Evolutionary conservation across 139 green algal species (phyloP), one percentile per base, ranked within the genome.

Genomic region (Marvania coccoides): DNA sequence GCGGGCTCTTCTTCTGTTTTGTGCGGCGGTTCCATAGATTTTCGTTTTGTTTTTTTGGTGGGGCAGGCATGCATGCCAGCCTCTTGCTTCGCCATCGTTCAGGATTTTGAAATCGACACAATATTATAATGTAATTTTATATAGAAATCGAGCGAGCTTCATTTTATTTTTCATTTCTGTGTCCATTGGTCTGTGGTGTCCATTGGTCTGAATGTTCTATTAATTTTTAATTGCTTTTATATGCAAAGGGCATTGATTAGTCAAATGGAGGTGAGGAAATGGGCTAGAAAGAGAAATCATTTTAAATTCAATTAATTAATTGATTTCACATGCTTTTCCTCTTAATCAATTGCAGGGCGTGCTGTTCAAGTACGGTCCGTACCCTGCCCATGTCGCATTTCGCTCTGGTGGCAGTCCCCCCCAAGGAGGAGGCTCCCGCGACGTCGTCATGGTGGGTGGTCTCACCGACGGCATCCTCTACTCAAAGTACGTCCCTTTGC

Each of bases 401-500:
- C 38, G 65, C 6, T 58, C 26, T n/a, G 62, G 56, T 39, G 14
- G 14, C 46, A 19, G 14, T 55, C 14, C 46, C 26, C 36, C 6
- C 51, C 51, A 13, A 69, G 47, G 61, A 1, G 28, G 29, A 5
- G 35, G 56, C 15, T 37, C 28, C 1, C 61, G 62, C 3, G 67
- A 81, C 24, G 39, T 81, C 1, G 61, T 91, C 9, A 31, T 88
- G 19, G 67, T 90, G 7, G 73, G 78, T 5, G 83, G 83, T 28
- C 69, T 90, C 15, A 61, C 57, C 23, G 79, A 89, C 48, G 85
- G 86, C 13, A 63, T 93, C 10, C 57, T 93, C 34, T 83, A 78
- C 34, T 60, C 72, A 2, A 56, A 63, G 3, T 93, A 88, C 42
- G 39, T 51, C 4, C 33, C 51, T 14, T 53, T 69, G 14, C 67